These are phyloP conservation scores for Aspergillus coremiiformis DNA, from an alignment of 495 filamentous ascomycete species.

Conservation along the genomic window DNA sequence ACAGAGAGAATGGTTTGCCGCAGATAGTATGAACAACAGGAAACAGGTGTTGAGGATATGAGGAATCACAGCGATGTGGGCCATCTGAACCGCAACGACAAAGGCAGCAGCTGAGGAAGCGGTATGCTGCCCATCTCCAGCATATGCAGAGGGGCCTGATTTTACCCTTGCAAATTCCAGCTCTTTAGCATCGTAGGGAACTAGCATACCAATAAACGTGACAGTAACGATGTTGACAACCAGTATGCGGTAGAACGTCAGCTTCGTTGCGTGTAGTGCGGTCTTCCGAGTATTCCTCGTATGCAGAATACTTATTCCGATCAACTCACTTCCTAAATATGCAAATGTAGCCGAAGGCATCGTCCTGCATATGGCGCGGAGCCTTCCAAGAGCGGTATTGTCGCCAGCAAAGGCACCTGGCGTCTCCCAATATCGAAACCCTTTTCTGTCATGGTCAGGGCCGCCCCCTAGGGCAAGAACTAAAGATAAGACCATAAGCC, in stretches of 20 bases:
- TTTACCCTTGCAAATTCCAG: background rate
- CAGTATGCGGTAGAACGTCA: constrained; percentile 74
- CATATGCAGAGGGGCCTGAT: too few species aligned
- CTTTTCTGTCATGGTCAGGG: constrained; percentile 54
- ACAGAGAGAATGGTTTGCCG: constrained; percentile 56
- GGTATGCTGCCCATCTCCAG: constrained; percentile 27
- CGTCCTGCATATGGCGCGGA: constrained; percentile 64
- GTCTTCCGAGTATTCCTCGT: constrained; percentile 61
- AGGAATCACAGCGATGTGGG: constrained; percentile 44
- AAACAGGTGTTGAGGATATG: constrained; percentile 57
- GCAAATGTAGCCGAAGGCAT: constrained; percentile 72
- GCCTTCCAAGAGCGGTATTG: constrained; percentile 27
- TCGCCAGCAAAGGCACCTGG: constrained; percentile 23
- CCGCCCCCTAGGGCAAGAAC: constrained; percentile 62
- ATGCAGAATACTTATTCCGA: constrained; percentile 58
- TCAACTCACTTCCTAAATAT: constrained; percentile 75
- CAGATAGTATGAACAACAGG: constrained; percentile 67
- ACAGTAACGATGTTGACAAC: constrained; percentile 62
- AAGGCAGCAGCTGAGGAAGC: constrained; percentile 47
- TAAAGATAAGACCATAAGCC: constrained; percentile 58
- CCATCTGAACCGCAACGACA: constrained; percentile 48
- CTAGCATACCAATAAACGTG: constrained; percentile 45
- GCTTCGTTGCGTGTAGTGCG: constrained; percentile 64
- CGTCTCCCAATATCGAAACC: constrained; percentile 66
- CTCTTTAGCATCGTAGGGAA: constrained; percentile 36